Conservation (phyloP, 441 rosid species). For the Mallotus japonicus region DNA sequence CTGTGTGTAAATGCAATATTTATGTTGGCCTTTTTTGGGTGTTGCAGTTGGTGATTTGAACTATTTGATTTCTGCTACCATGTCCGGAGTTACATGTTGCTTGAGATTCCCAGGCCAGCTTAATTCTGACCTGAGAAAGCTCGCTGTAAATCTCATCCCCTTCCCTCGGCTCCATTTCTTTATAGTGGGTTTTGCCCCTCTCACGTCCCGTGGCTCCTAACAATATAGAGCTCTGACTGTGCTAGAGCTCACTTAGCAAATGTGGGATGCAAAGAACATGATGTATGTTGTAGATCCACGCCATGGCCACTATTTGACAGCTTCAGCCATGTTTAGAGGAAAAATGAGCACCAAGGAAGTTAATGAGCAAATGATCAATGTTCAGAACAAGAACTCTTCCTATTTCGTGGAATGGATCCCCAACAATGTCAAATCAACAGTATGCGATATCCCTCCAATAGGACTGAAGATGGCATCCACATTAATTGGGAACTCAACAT, state of each 20-base stretch:
- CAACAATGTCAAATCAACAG: constrained; percentile 55
- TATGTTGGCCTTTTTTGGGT: constrained; percentile 6
- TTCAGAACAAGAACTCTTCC: constrained; percentile 62
- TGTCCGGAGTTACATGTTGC: constrained; percentile 65
- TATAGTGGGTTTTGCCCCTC: constrained; percentile 69
- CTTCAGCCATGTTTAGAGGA: constrained; percentile 60
- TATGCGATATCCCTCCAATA: constrained; percentile 55
- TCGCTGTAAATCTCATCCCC: constrained; percentile 62
- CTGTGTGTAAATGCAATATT: neutral
- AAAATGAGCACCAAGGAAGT: constrained; percentile 69
- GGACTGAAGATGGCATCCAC: constrained; percentile 60
- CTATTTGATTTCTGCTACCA: constrained; percentile 59
- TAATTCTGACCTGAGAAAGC: constrained; percentile 62
- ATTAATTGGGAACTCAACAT: constrained; percentile 52
- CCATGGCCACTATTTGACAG: constrained; percentile 56
- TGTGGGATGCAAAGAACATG: constrained; percentile 80
- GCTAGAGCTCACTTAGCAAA: constrained; percentile 66
- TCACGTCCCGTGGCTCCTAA: constrained; percentile 63
- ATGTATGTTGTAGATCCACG: constrained; percentile 64
- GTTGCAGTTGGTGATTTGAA: constrained; percentile 59
- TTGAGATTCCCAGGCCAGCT: constrained; percentile 65
- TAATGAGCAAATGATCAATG: constrained; percentile 60
- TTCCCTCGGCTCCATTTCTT: constrained; percentile 71
- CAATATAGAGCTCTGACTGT: constrained; percentile 56
- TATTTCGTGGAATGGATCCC: constrained; percentile 66